Evolutionary conservation across 2,329 filamentous ascomycete species (phyloP).

Genomic region (Annulohypoxylon truncatum): DNA sequence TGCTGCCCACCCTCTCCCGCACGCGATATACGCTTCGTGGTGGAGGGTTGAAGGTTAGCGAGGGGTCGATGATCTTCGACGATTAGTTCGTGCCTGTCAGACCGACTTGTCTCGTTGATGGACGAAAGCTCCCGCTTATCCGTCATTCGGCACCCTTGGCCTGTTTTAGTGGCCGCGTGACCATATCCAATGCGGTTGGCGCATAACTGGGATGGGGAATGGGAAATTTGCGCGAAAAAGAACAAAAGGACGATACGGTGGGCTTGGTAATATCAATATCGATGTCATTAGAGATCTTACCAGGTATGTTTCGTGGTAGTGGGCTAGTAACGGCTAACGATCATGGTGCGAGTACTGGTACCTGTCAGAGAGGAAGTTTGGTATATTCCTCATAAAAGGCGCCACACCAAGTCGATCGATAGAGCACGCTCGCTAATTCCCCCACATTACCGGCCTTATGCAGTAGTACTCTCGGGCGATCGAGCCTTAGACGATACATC

Average conservation of each 20-base stretch:
- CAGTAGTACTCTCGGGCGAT: slow-evolving; percentile 29
- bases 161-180: slow-evolving; percentile 39
- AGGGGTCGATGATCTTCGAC: slow-evolving; percentile 31
- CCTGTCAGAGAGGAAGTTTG: slow-evolving; percentile 29
- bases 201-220: slow-evolving; percentile 26
- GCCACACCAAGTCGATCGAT: slow-evolving; percentile 27
- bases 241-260: slow-evolving; percentile 15
- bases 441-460: slow-evolving; percentile 30
- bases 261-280: slow-evolving; percentile 16
- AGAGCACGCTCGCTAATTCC: slow-evolving; percentile 35
- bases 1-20: slow-evolving; percentile 38
- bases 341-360: slow-evolving; percentile 29
- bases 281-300: slow-evolving; percentile 30
- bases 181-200: slow-evolving; percentile 35
- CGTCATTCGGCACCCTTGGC: slow-evolving; percentile 30
- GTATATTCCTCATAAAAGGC: neutral
- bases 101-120: slow-evolving; percentile 26
- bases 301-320: slow-evolving; percentile 2
- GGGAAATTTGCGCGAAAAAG: slow-evolving; percentile 27
- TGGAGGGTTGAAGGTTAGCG: slow-evolving; percentile 32
- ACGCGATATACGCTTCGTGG: slow-evolving; percentile 10
- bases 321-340: slow-evolving; percentile 7
- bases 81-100: slow-evolving; percentile 36
- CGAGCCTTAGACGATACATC: slow-evolving; percentile 19
- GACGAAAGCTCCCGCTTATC: slow-evolving; percentile 34